Percentiles rank a stretch among this genome's conserved stretches.
Conservation (phyloP, 148 eudicot species). For the Camellia sinensis region DNA sequence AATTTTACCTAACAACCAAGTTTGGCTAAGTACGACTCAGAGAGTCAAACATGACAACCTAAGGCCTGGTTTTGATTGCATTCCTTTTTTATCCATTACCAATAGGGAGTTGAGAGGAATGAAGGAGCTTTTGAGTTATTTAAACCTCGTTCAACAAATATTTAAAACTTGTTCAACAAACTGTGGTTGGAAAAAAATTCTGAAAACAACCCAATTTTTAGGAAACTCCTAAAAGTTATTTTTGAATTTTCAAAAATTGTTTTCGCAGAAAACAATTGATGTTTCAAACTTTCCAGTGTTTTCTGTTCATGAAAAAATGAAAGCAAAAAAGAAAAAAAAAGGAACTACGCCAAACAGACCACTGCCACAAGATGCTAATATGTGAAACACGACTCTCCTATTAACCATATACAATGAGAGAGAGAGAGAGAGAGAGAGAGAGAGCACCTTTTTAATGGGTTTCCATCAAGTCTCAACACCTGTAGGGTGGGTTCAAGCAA, state of each 20-base stretch:
- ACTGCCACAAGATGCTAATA: neutral
- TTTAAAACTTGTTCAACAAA: no score
- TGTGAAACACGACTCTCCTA: neutral
- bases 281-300: no score
- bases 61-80: neutral
- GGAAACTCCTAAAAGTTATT: no score
- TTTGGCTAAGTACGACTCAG: neutral
- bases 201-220: no score
- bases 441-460: conserved; percentile 83
- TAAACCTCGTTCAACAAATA: no score
- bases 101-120: neutral
- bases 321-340: no score
- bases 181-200: no score
- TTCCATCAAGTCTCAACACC: conserved; percentile 86
- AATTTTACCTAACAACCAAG: neutral
- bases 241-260: no score
- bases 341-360: no score
- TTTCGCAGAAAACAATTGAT: no score
- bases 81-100: neutral
- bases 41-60: neutral
- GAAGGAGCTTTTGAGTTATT: neutral
- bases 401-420: neutral
- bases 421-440: neutral
- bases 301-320: no score
- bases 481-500: conserved; percentile 86